Base-by-base conservation (phyloP, 768 basidiomycete species). In the Gymnopilus junonius region DNA sequence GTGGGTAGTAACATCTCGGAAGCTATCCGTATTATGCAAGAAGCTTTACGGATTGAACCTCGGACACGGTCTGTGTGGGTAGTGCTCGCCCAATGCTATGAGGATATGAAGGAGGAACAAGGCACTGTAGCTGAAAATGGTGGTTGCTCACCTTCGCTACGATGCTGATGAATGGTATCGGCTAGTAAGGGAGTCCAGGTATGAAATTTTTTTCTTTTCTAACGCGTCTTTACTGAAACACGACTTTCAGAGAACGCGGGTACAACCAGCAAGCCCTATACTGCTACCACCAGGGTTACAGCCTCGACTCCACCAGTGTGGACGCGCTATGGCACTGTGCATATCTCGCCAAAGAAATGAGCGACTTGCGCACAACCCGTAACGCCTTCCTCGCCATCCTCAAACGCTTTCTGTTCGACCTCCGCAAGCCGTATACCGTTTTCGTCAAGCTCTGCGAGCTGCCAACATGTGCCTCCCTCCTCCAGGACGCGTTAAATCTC, bases 41-140 rank as follows among this genome's bases (percentile, higher is more conserved):
- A 99, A 71, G 93, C 97, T 66, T 94, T 99, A 58, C 87, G 94
- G 8, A 93, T 95, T 59, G 97, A 99, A 72, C 94, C 96, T 2
- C 86, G 92, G 15, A 91, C 94, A 1, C 80, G 83, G 0, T 77
- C 86, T 2, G 92, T 95, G 1, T 99, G 96, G 96, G 86, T 88
- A 7, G 93, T 95, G 0, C 85, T 98, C 6, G 94, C 92, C 2
- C 86, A 90, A 65, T 93, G 93, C 69, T 91, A 94, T 71, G 84
- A 87, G 34, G 93, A 95, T 68, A 76, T 86, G 72, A 80, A 84
- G 6, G 86, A 96, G 61, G 72, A 74, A 2, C 82, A 90, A 90
- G 64, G 91, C 89, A 0, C 77, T 97, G 12, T 92, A 95, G 72
- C 82, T 95, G 56, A 83, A 90, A 51, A 91, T 99, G 42, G 92